phyloP scores from a whole-genome alignment of 352 stramenopile genomes.

The Globisporangium irregulare region DNA sequence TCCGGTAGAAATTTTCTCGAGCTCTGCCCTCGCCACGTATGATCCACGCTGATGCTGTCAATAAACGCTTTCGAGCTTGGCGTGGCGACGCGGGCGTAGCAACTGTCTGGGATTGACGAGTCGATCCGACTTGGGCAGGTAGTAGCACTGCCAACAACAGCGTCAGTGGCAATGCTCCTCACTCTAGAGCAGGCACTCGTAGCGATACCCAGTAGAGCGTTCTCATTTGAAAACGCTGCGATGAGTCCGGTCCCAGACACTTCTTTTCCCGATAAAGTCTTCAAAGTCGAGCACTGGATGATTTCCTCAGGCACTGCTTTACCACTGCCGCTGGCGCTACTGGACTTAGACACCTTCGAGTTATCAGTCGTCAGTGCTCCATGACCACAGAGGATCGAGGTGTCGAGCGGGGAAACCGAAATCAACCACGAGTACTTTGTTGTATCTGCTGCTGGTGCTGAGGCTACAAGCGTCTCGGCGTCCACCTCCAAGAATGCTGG shows the following conservation, averaged over 20 bases:
- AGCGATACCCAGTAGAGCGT: slow-evolving; percentile 6
- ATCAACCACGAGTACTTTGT: slow-evolving; percentile 7
- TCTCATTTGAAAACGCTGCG: not conserved
- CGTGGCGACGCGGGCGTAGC: slow-evolving; percentile 6
- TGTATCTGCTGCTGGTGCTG: not conserved
- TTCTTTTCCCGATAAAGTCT: not conserved
- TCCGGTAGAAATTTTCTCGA: not conserved
- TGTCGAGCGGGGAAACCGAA: not conserved
- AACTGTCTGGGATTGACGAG: not conserved
- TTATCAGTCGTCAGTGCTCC: not conserved
- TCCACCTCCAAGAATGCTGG: not conserved
- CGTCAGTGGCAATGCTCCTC: not conserved
- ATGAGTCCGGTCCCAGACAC: slow-evolving; percentile 4
- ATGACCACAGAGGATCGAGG: not conserved
- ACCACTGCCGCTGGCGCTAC: not conserved
- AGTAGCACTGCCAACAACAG: not conserved
- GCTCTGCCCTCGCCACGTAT: not conserved
- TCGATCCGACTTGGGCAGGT: not conserved
- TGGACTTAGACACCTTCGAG: not conserved
- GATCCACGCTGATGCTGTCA: slow-evolving; percentile 5
- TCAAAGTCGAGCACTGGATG: slow-evolving; percentile 4
- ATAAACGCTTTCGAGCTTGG: slow-evolving; percentile 3
- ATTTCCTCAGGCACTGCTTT: not conserved
- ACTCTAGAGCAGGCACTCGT: not conserved
- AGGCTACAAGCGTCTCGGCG: not conserved